phyloP scores from a whole-genome alignment of 805 yeast species.

The Kregervanrija pseudodelftensis region DNA sequence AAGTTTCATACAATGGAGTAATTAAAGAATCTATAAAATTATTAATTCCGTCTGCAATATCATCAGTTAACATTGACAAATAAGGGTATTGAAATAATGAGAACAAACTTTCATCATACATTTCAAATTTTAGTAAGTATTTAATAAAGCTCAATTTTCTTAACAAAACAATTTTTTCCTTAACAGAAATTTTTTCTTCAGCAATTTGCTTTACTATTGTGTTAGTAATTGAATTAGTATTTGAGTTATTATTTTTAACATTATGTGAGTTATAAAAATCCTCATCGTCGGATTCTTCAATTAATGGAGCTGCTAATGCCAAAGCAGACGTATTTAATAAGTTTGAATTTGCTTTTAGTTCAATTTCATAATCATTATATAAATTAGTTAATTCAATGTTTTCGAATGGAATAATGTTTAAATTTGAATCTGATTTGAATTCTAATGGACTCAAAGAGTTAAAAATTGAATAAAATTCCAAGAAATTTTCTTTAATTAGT shows the following conservation, averaged over 20 bases:
- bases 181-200: constrained; percentile 7
- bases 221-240: not conserved
- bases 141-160: constrained; percentile 44
- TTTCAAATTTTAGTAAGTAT: constrained; percentile 49
- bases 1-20: constrained; percentile 35
- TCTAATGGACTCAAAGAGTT: constrained; percentile 46
- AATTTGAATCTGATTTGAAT: constrained; percentile 14
- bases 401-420: constrained; percentile 9
- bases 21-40: constrained; percentile 43
- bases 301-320: constrained; percentile 81
- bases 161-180: constrained; percentile 12
- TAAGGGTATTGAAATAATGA: constrained; percentile 57
- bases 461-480: constrained; percentile 58
- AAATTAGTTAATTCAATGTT: constrained; percentile 33
- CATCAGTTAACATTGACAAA: constrained; percentile 46
- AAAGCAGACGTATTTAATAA: constrained; percentile 68
- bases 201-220: constrained; percentile 5
- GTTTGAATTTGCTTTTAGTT: constrained; percentile 48
- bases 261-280: constrained; percentile 12
- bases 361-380: constrained; percentile 37
- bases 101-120: constrained; percentile 53
- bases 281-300: constrained; percentile 56
- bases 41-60: constrained; percentile 39
- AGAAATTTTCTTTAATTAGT: constrained; percentile 56
- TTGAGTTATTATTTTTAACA: not conserved